Evolutionary conservation across 148 eudicot species (phyloP), one percentile per base, ranked within the genome.

Genomic region (Dianthus caryophyllus): DNA sequence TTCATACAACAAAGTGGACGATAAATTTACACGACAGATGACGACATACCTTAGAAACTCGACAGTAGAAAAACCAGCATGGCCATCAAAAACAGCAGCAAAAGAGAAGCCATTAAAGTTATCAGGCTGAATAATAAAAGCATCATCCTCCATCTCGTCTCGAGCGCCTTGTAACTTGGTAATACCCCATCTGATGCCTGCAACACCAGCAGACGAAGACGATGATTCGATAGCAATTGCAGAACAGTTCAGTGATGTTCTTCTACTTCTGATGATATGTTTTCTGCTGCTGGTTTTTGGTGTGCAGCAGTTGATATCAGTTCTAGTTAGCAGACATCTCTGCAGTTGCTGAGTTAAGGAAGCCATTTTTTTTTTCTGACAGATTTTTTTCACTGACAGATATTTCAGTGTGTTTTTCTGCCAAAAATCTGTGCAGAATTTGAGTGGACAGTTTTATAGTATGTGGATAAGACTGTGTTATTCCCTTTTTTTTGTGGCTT

Each of bases 61-160:
- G 75, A 86, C 97, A 55, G 96, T 83, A 49, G 92, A 80, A 68
- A 73, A 77, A 30, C 99, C 97, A 16, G 88, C 97, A 72, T 94
- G 99, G 1, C 99, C 99, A 84, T 94, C 99, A 66, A 94, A 86
- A 68, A 94, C 96, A 49, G 97, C 99, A 65, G 97, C 99, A 81
- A 76, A 94, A 58, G 80, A 76, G 66, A 94, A 94, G 3, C 93
- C 96, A 48, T 70, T 74, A 50, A 75, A 81, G 47, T 69, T 76
- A 61, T 83, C 85, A 46, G 86, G 75, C 61, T 68, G 76, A 26
- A 88, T 75, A 59, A 94, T 60, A 0, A 89, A 71, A 44, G 73
- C 81, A 77, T 90, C 99, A 71, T 94, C 99, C 68, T 94, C 99
- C 99, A 94, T 94, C 79, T 94, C 99, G 12, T 94, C 93, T 0